Base-by-base conservation (phyloP, 768 basidiomycete species). In the Boletales sp. region DNA sequence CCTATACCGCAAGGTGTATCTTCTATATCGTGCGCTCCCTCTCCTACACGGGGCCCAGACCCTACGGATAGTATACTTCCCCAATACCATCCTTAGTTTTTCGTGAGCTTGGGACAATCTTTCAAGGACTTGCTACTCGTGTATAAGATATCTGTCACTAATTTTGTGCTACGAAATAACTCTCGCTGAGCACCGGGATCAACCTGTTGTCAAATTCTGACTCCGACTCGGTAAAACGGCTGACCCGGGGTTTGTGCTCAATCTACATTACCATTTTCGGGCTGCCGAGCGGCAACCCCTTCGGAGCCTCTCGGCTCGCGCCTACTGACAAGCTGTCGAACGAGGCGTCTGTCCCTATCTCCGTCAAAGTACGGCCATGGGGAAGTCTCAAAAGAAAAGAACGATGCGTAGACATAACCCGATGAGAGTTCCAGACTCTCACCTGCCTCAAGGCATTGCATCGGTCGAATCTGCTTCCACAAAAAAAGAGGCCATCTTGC, bases 301-400 rank as follows among this genome's bases (percentile, higher is more conserved):
- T 21, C 21, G 21, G 21, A 21, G 21, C 21, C 4, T 21, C 21
- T 21, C 21, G 21, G 21, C 21, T 21, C 21, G 4, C 21, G 21
- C 21, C 21, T 21, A 21, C 21, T 50, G 43, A 44, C 12, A 11
- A 14, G 25, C 17, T 33, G 21, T 25, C 36, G 19, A 21, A 6
- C 28, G 14, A 36, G 33, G 9, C 8, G 15, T 21, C 15, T 5
- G 15, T 42, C 48, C n/a, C 34, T 25, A 37, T 53, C 25, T 49
- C 30, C 15, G 21, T 21, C 21, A 21, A 17, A 21, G 15, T 33
- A 18, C 49, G 4, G 28, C 5, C 50, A 97, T 97, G 94, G 94
- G 92, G 59, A 96, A 95, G 70, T 83, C 90, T 36, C 92, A 94
- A 65, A 95, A 94, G 72, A 91, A 92, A 65, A 79, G 81, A 50